Conservation (phyloP, 1,284 basidiomycete species). For the Ustilago cynodontis region DNA sequence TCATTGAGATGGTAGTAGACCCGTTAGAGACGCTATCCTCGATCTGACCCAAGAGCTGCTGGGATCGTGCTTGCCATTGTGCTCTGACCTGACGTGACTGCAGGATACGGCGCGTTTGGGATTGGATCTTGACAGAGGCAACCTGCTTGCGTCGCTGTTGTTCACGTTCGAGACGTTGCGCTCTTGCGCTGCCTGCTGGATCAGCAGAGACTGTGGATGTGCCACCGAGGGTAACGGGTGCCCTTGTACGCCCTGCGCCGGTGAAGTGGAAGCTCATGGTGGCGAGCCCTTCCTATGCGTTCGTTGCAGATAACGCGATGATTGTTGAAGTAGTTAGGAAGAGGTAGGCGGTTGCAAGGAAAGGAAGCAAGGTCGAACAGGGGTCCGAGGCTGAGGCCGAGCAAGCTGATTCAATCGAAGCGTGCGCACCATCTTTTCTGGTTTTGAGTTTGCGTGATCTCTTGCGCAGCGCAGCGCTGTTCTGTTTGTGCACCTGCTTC, state of each 20-base stretch:
- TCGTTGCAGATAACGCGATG: too few species aligned
- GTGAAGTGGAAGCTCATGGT: conserved; percentile 57
- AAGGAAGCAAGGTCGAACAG: not conserved
- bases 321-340: not conserved
- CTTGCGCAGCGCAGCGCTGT: not conserved
- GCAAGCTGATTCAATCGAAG: not conserved
- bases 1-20: not conserved
- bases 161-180: conserved; percentile 41
- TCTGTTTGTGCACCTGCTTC: too few species aligned
- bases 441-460: conserved; percentile 9
- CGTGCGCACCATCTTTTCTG: not conserved
- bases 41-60: conserved; percentile 16
- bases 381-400: not conserved
- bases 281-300: not conserved
- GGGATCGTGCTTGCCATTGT: conserved; percentile 18
- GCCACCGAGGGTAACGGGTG: conserved; percentile 48
- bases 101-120: conserved; percentile 33
- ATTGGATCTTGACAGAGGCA: conserved; percentile 33
- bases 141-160: conserved; percentile 33
- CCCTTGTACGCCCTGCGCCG: conserved; percentile 36
- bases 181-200: conserved; percentile 42
- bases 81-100: conserved; percentile 20
- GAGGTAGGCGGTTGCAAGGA: not conserved
- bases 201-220: conserved; percentile 32
- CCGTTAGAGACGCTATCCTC: not conserved